A percentile compares a stretch with the other conserved stretches of the same genome.
Conservation (phyloP, 2,329 filamentous ascomycete genomes). For the Fusarium coicis region DNA sequence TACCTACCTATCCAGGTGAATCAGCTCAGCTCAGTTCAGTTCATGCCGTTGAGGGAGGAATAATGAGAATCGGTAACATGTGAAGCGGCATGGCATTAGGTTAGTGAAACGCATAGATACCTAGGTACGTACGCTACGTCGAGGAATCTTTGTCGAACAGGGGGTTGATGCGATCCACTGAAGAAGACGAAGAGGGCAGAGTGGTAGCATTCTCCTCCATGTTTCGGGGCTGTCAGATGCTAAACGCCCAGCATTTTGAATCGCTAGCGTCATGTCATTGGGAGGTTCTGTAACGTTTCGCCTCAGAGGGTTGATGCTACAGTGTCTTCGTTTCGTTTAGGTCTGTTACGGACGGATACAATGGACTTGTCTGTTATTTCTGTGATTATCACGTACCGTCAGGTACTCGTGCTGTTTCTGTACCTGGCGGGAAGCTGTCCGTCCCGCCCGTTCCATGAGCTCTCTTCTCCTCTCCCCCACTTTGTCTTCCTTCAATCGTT, state of each 20-base stretch:
- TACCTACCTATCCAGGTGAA: neutral
- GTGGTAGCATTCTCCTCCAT: slow-evolving; percentile 6
- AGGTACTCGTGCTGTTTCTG: neutral
- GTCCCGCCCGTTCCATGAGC: slow-evolving; percentile 29
- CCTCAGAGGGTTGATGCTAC: slow-evolving; percentile 11
- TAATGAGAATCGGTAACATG: neutral
- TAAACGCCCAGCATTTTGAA: slow-evolving; percentile 8
- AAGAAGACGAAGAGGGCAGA: neutral
- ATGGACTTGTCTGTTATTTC: neutral
- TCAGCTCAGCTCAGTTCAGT: neutral
- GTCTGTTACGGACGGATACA: neutral
- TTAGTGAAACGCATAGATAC: slow-evolving; percentile 17
- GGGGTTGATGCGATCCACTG: neutral
- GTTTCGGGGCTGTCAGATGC: slow-evolving; percentile 25
- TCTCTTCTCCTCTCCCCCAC: slow-evolving; percentile 4
- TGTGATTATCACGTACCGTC: neutral
- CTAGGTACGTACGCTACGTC: neutral
- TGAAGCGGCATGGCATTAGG: neutral
- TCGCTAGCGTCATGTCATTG: slow-evolving; percentile 25
- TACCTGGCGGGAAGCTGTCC: slow-evolving; percentile 15
- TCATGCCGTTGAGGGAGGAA: neutral
- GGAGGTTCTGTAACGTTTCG: slow-evolving; percentile 14
- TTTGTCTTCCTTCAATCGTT: slow-evolving; percentile 4
- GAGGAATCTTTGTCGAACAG: slow-evolving; percentile 5
- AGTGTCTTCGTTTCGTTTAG: slow-evolving; percentile 24